These are phyloP conservation scores for Haematococcus sp. DNA, from an alignment of 139 green algal genomes.

Conservation along the genomic window DNA sequence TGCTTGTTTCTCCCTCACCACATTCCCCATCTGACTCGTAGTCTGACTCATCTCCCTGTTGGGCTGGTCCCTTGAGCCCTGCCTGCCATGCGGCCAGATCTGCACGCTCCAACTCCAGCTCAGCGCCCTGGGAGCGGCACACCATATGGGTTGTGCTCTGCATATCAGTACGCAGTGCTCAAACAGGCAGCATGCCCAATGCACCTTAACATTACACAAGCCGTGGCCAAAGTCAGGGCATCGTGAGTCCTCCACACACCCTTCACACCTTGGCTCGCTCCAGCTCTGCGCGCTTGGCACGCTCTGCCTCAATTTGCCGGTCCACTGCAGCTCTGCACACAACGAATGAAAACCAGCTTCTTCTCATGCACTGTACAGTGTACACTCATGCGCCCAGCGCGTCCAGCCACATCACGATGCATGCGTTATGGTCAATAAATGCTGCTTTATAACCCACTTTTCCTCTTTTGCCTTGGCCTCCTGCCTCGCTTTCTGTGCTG, in stretches of 20 bases:
- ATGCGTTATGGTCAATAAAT: too few relatives aligned
- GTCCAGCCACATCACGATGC: too few relatives aligned
- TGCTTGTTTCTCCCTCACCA: neutral
- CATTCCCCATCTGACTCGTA: slow-evolving; percentile 46
- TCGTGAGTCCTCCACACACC: too few relatives aligned
- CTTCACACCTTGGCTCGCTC: slow-evolving; percentile 30
- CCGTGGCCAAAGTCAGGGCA: too few relatives aligned
- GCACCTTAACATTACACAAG: too few relatives aligned
- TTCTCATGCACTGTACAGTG: slow-evolving; percentile 6
- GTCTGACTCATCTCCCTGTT: slow-evolving; percentile 45
- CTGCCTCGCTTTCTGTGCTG: slow-evolving; percentile 22
- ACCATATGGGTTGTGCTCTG: too few relatives aligned
- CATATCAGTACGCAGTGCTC: too few relatives aligned
- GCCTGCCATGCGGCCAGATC: slow-evolving; percentile 32
- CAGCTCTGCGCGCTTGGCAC: slow-evolving; percentile 30
- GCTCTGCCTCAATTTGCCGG: slow-evolving; percentile 48
- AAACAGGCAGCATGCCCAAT: too few relatives aligned
- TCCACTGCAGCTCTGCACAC: slow-evolving; percentile 34
- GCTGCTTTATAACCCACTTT: slow-evolving; percentile 26
- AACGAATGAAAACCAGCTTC: too few relatives aligned
- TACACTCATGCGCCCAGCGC: too few relatives aligned
- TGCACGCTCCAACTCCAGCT: slow-evolving; percentile 46
- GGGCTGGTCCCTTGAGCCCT: neutral
- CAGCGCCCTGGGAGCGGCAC: slow-evolving; percentile 23
- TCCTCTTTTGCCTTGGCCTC: slow-evolving; percentile 43